These are phyloP conservation scores for Pseudocercospora macadamiae DNA, from an alignment of 2,329 filamentous ascomycete genomes.

Conservation along the genomic window DNA sequence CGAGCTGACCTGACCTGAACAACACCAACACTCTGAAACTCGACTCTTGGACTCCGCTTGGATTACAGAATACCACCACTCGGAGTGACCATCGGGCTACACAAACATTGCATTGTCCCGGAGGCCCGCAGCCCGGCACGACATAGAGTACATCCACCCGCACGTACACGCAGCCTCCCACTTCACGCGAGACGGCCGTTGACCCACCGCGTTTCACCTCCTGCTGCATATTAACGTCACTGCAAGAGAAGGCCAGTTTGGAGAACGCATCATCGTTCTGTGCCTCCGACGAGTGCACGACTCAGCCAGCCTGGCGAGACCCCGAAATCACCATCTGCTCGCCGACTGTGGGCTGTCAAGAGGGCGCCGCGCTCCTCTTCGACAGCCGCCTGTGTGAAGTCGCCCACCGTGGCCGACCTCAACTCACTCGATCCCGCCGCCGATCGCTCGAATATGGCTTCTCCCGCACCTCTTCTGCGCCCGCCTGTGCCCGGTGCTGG, in stretches of 20 bases:
- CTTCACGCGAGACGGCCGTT: background rate
- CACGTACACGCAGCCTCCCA: background rate
- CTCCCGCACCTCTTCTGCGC: conserved; percentile 77
- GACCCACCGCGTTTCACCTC: background rate
- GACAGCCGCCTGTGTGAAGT: conserved; percentile 28
- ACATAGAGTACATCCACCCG: background rate
- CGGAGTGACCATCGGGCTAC: background rate
- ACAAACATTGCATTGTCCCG: background rate
- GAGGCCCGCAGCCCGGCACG: conserved; percentile 3
- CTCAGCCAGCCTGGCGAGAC: background rate
- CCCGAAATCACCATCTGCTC: background rate
- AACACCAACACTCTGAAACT: background rate
- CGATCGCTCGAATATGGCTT: conserved; percentile 62
- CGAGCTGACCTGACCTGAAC: too few species aligned
- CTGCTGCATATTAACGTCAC: background rate
- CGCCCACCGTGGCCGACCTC: conserved; percentile 38
- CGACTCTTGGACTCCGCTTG: background rate
- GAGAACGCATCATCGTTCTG: background rate
- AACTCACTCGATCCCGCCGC: conserved; percentile 24
- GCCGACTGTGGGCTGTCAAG: conserved; percentile 32
- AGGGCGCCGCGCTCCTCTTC: conserved; percentile 34
- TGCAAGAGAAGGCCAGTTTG: background rate
- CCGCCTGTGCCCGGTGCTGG: conserved; percentile 76
- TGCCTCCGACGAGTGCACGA: background rate
- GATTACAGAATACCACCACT: too few species aligned